Evolutionary conservation across 2,329 filamentous ascomycete genomes (phyloP).

Genomic region (Fusarium equiseti): DNA sequence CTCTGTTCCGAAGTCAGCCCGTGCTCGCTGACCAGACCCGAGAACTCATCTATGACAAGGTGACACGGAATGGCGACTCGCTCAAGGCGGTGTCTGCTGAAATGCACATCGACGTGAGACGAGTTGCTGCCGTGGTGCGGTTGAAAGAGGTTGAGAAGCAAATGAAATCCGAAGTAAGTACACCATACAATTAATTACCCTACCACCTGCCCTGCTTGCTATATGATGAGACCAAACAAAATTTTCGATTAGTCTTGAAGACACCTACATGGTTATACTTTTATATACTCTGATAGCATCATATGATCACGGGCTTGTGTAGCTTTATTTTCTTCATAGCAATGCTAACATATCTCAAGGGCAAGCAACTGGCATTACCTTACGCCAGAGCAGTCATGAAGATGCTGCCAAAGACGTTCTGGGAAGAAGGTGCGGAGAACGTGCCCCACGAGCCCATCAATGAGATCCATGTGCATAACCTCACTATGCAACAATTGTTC

Average conservation of each 20-base stretch:
- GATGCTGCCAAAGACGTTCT: conserved; percentile 83
- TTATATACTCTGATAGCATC: conserved; percentile 47
- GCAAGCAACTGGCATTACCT: conserved; percentile 78
- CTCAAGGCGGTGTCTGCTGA: conserved; percentile 83
- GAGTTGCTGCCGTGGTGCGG: conserved; percentile 86
- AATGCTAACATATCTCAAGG: conserved; percentile 63
- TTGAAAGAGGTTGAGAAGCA: conserved; percentile 88
- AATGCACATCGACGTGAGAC: conserved; percentile 81
- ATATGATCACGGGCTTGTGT: conserved; percentile 17
- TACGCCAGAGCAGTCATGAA: conserved; percentile 80
- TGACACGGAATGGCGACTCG: conserved; percentile 74
- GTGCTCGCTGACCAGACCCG: conserved; percentile 80
- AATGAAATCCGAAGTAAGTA: conserved; percentile 79
- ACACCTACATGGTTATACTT: conserved; percentile 86
- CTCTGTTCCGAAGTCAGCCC: conserved; percentile 74
- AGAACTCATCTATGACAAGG: conserved; percentile 78
- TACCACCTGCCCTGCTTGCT: conserved; percentile 17
- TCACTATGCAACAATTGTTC: conserved; percentile 74
- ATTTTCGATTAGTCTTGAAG: conserved; percentile 99
- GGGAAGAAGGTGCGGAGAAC: conserved; percentile 62
- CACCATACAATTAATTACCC: conserved; percentile 6
- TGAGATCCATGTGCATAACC: conserved; percentile 71
- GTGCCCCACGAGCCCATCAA: conserved; percentile 70
- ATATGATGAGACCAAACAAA: conserved; percentile 74
- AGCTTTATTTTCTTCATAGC: not conserved